Conservation (phyloP, 208 protist species). For the Jaenimonas drosophilae region DNA sequence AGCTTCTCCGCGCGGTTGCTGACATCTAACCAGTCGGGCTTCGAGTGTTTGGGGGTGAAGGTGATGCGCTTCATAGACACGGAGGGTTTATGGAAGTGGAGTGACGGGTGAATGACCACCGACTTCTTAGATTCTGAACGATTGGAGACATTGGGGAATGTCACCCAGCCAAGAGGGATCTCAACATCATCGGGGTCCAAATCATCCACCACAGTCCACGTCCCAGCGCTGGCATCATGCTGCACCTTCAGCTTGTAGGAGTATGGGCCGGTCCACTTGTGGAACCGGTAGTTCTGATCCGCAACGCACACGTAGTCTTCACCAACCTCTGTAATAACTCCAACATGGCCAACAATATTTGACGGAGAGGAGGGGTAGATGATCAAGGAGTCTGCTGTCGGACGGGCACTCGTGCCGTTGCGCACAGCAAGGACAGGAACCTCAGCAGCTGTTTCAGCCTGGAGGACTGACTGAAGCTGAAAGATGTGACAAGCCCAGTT, state of each 20-base stretch:
- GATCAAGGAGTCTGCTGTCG: slow-evolving; percentile 64
- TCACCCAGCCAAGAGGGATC: slow-evolving; percentile 74
- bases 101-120: slow-evolving; percentile 40
- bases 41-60: slow-evolving; percentile 30
- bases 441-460: slow-evolving; percentile 39
- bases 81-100: slow-evolving; percentile 33
- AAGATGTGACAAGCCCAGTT: slow-evolving; percentile 80
- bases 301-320: slow-evolving; percentile 76
- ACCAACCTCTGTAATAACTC: slow-evolving; percentile 75
- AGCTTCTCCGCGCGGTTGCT: slow-evolving; percentile 61
- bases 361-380: slow-evolving; percentile 51
- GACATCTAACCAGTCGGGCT: slow-evolving; percentile 67
- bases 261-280: slow-evolving; percentile 64
- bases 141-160: slow-evolving; percentile 64
- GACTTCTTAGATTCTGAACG: slow-evolving; percentile 23
- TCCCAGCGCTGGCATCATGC: slow-evolving; percentile 25
- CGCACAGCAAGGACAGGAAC: slow-evolving; percentile 36
- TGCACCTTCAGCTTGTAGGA: slow-evolving; percentile 41
- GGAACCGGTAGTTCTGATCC: slow-evolving; percentile 82
- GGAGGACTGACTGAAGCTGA: slow-evolving; percentile 40
- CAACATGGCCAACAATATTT: slow-evolving; percentile 62
- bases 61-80: slow-evolving; percentile 45
- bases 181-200: slow-evolving; percentile 30
- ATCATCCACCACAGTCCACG: slow-evolving; percentile 65
- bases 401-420: slow-evolving; percentile 49